A percentile compares a stretch with the other conserved stretches of the same genome.
phyloP scores from a whole-genome alignment of 176 grass and related monocot genomes.

The Calamus simplicifolius region DNA sequence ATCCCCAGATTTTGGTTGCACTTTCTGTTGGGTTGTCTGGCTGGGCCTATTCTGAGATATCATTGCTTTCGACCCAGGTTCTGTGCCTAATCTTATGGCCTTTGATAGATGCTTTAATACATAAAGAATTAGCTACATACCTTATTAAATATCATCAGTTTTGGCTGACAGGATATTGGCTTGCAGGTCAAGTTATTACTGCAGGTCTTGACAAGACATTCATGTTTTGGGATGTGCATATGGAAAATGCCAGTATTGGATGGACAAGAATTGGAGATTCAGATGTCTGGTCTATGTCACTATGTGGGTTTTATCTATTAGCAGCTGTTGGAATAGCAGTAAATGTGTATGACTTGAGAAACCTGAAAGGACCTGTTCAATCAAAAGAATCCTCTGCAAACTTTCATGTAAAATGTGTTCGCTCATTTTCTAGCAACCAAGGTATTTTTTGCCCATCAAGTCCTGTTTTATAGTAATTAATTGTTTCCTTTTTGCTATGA shows the following conservation, averaged over 20 bases:
- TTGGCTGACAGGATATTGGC: not conserved
- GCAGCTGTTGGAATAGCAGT: slow-evolving; percentile 38
- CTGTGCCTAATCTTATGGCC: too few relatives aligned
- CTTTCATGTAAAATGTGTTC: slow-evolving; percentile 42
- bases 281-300: slow-evolving; percentile 47
- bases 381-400: slow-evolving; percentile 31
- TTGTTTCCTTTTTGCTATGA: too few relatives aligned
- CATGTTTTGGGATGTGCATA: slow-evolving; percentile 41
- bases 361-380: slow-evolving; percentile 36
- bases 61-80: too few relatives aligned
- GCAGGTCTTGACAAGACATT: slow-evolving; percentile 52
- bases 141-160: too few relatives aligned
- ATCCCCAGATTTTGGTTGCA: too few relatives aligned
- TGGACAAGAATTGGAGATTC: slow-evolving; percentile 24
- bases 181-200: slow-evolving; percentile 52
- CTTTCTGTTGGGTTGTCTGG: too few relatives aligned
- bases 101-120: too few relatives aligned
- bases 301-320: slow-evolving; percentile 48
- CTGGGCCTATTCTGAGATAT: too few relatives aligned
- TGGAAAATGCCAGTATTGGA: slow-evolving; percentile 19
- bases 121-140: too few relatives aligned
- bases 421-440: slow-evolving; percentile 38
- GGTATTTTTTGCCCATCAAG: slow-evolving; percentile 24
- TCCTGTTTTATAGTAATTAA: too few relatives aligned
- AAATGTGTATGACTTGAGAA: slow-evolving; percentile 48